Base-by-base conservation (phyloP, 768 basidiomycete species). In the Lactifluus piperatus region DNA sequence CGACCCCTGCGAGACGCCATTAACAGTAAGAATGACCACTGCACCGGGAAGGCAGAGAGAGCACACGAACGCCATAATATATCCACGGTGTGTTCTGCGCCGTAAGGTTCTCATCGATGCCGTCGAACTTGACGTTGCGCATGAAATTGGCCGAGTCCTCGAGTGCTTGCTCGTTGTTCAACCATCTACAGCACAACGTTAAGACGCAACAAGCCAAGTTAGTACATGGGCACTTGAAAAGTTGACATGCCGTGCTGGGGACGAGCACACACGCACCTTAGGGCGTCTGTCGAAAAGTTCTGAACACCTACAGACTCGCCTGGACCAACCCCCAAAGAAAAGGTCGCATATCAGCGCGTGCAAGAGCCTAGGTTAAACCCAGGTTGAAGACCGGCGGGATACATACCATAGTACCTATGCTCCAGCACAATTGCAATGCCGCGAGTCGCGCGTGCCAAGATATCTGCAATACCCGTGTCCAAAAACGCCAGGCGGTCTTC, bases 81-180 rank as follows among this genome's bases (percentile, higher is more conserved):
- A 93, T 91, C 91, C 91, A 93, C 9, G 90, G 88, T 1, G 85
- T 85, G 29, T 73, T 74, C 18, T 86, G 81, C 11, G 90, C 80
- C 18, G 85, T 86, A 63, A 91, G 66, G 66, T 88, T 80, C 66
- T 86, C 84, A 1, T 79, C 72, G 50, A 94, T 81, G 1, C 83
- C 87, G 7, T 77, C 71, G 65, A 94, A 86, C 66, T 84, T 80
- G 69, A 95, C 82, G 60, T 85, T 81, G 7, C 79, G 75, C 81
- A 97, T 92, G 68, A 99, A 97, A 71, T 88, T 82, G 4, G 93
- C 94, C 37, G 91, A 92, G 73, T 99, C 95, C 5, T 89, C 88
- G 2, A 90, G 81, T 3, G 94, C 79, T 68, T 97, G 94, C 14
- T 80, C 87, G 56, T 97, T 97, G 67, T 85, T 88, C 51, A 99